Conservation (phyloP, 306 rosid genomes). For the Trichosanthes cucumerina region DNA sequence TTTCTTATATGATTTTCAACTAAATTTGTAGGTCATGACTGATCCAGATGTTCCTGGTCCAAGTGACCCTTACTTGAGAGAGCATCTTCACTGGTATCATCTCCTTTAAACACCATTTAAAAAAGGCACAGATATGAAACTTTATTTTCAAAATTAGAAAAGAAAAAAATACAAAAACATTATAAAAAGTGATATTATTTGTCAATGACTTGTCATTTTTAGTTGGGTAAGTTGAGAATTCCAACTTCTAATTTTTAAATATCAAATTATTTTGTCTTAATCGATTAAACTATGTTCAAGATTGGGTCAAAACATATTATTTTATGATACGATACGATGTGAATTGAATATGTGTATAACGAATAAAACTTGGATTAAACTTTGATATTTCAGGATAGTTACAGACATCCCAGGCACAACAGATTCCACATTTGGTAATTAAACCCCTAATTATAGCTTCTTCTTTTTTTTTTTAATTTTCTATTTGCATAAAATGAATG, state of each 20-base stretch:
- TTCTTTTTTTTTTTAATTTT: not conserved
- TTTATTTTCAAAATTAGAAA: not conserved
- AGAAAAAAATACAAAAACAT: not conserved
- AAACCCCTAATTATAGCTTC: not conserved
- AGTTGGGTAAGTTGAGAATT: no score
- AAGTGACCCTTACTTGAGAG: slow-evolving; percentile 84
- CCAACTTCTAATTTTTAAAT: no score
- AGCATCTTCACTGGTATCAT: slow-evolving; percentile 82
- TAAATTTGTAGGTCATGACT: slow-evolving; percentile 50
- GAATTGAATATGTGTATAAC: not conserved
- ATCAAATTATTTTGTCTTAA: no score
- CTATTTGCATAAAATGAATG: not conserved
- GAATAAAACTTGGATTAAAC: not conserved
- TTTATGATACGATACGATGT: no score
- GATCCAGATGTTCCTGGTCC: slow-evolving; percentile 99
- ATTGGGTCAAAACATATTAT: no score
- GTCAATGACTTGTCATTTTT: no score
- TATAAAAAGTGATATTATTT: not conserved
- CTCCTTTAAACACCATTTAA: not conserved
- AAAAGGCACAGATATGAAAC: not conserved
- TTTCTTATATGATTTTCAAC: not conserved
- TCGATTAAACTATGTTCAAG: no score
- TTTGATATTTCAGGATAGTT: slow-evolving; percentile 52
- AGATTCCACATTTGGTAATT: slow-evolving; percentile 67
- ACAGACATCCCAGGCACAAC: slow-evolving; percentile 96